Evolutionary conservation across 805 yeast genomes (phyloP), one percentile per base, ranked within the genome.

Genomic region (Novakomyces olei): DNA sequence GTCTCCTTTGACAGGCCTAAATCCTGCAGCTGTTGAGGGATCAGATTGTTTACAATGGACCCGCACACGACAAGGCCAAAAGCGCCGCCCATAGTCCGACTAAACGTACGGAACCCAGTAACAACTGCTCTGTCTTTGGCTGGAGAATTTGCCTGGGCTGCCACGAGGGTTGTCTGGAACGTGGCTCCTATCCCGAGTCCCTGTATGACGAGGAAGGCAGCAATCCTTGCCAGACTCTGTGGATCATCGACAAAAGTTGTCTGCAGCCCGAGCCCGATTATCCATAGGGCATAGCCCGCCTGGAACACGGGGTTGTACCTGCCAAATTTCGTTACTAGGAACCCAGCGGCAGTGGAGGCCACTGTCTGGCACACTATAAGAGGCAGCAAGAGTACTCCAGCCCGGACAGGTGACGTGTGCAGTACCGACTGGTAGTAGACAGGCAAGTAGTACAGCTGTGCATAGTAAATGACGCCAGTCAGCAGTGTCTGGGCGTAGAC

Each of bases 21-120:
- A n/a, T n/a, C n/a, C n/a, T n/a, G n/a, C n/a, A n/a, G n/a, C n/a
- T n/a, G n/a, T n/a, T n/a, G n/a, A n/a, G n/a, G n/a, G n/a, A n/a
- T n/a, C n/a, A 39, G 32, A 26, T 44, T 44, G 23, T 41, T 37
- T 10, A 16, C 54, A 45, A 40, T 18, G 5, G 47, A 35, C 2
- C 39, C 35, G 12, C 43, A 36, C 6, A 63, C 47, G 1, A 74
- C 72, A 24, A 68, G 51, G 0, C 76, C 75, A 18, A 67, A 50
- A 1, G 74, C 60, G n/a, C 72, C 72, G 10, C 76, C 77, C 36
- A 70, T 59, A 2, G 70, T 62, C 34, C 76, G 51, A 30, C 65
- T 41, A 16, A 67, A 66, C 41, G 67, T 68, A 44, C 76, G 54
- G 1, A 70, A 55, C 2, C 71, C 57, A 6, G 68, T 67, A 9